These are phyloP conservation scores for Vigna reflexopilosa DNA, from an alignment of 306 rosid species.

Conservation along the genomic window DNA sequence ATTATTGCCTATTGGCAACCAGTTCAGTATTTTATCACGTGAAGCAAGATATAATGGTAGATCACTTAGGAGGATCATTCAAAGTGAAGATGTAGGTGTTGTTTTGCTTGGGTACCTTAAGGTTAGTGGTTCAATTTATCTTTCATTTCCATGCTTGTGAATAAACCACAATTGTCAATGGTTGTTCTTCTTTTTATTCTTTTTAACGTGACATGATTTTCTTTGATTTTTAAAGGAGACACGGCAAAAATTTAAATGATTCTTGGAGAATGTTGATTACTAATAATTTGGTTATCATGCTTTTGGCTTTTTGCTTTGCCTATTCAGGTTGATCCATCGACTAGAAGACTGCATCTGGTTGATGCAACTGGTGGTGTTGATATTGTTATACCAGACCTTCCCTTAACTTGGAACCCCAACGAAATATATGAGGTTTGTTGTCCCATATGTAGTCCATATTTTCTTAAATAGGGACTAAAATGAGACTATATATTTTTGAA, in stretches of 20 bases:
- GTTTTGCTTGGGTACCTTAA: constrained; percentile 75
- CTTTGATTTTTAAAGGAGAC: not conserved
- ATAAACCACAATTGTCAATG: constrained; percentile 31
- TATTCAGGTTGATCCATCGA: constrained; percentile 65
- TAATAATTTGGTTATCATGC: constrained; percentile 20
- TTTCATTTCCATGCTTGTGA: constrained; percentile 31
- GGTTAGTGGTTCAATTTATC: constrained; percentile 56
- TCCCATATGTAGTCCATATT: not conserved
- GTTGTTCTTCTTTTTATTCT: constrained; percentile 19
- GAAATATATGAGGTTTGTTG: constrained; percentile 68
- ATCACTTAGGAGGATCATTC: constrained; percentile 62
- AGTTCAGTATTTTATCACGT: constrained; percentile 47
- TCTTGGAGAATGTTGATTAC: constrained; percentile 25
- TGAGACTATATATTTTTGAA: not conserved
- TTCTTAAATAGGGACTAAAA: not conserved
- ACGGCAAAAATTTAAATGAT: no score
- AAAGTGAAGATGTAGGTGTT: constrained; percentile 70
- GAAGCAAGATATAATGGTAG: constrained; percentile 54
- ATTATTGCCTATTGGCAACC: constrained; percentile 48
- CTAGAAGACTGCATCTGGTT: constrained; percentile 82
- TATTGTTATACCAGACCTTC: constrained; percentile 86
- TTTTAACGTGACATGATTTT: constrained; percentile 1
- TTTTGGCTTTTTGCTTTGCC: constrained; percentile 30
- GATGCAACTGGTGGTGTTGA: constrained; percentile 87
- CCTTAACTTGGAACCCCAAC: constrained; percentile 66